Base-by-base conservation (phyloP, 1,284 basidiomycete species). In the Vanrija sp. region DNA sequence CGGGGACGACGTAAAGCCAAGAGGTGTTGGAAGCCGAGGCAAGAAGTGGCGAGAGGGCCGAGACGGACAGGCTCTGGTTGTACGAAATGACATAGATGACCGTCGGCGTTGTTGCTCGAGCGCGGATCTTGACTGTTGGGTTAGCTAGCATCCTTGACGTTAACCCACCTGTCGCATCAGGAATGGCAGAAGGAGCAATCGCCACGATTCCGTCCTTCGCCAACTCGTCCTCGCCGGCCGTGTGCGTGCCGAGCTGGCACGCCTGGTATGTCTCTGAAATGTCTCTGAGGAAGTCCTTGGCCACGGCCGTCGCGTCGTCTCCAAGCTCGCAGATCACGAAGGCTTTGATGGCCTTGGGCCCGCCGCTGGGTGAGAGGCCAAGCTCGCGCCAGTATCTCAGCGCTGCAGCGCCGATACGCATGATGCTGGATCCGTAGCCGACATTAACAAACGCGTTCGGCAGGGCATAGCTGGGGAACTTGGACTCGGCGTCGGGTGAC, bases 331-430 rank as follows among this genome's bases (percentile, higher is more conserved):
- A 67, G 1, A 73, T 39, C 0, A 66, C 54, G 23, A 64, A 57
- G 15, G 63, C 64, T 5, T 51, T 46, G 15, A 73, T 46, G 40
- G 69, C 51, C 60, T 75, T 73, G n/a, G 56, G 51, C 5, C 73
- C 73, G 16, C 72, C 69, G 1, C 64, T 62, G 38, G 73, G 73
- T 45, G 65, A 54, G 1, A 75, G 53, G 1, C 71, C 72, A 3
- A 73, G 61, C 52, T 75, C 69, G 16, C 61, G 54, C 71, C 72
- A 75, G 50, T 71, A 75, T 21, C 65, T 60, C 23, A 73, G 39
- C 3, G 60, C 58, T 1, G 72, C 65, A 9, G 67, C 67, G 1
- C 62, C 62, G 5, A 73, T 48, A 18, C 62, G 62, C 49, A 68
- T 64, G 40, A 73, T 57, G 26, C 59, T 60, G 21, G 62, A 59